These are phyloP conservation scores for Sporobolomyces phaffii DNA, from an alignment of 768 basidiomycete genomes.

Conservation along the genomic window DNA sequence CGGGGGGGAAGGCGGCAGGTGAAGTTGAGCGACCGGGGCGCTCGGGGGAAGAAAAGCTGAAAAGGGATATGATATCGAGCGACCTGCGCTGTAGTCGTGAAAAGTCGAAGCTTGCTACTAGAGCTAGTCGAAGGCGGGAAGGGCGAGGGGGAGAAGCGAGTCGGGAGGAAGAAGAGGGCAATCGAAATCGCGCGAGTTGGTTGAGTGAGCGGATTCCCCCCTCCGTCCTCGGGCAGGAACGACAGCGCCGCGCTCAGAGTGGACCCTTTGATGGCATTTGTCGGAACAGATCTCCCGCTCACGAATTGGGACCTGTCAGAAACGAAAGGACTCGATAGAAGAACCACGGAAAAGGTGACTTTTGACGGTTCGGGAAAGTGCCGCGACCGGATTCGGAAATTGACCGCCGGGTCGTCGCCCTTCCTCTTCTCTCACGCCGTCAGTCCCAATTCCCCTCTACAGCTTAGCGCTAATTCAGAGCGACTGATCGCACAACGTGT, in stretches of 20 bases:
- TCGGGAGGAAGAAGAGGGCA: background rate
- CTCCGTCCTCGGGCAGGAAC: background rate
- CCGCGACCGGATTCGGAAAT: background rate
- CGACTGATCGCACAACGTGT: too few relatives aligned
- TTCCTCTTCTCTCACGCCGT: too few relatives aligned
- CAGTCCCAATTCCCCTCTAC: too few relatives aligned
- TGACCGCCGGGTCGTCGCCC: background rate
- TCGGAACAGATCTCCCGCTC: background rate
- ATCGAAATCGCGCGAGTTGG: background rate
- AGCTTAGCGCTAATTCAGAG: too few relatives aligned
- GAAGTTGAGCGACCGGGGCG: background rate
- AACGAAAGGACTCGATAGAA: background rate
- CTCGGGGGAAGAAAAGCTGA: too few relatives aligned
- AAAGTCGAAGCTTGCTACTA: too few relatives aligned
- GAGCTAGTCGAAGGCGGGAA: background rate
- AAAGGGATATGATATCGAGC: background rate
- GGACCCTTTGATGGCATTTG: conserved; percentile 6
- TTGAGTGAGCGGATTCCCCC: background rate
- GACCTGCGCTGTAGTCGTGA: background rate
- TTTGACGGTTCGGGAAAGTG: background rate
- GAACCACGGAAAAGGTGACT: background rate
- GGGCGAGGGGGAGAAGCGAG: background rate
- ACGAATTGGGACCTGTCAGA: background rate
- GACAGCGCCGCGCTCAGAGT: background rate
- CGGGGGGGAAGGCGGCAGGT: too few relatives aligned